These are phyloP conservation scores for Alternaria postmessia DNA, from an alignment of 2,329 filamentous ascomycete genomes.

Conservation along the genomic window DNA sequence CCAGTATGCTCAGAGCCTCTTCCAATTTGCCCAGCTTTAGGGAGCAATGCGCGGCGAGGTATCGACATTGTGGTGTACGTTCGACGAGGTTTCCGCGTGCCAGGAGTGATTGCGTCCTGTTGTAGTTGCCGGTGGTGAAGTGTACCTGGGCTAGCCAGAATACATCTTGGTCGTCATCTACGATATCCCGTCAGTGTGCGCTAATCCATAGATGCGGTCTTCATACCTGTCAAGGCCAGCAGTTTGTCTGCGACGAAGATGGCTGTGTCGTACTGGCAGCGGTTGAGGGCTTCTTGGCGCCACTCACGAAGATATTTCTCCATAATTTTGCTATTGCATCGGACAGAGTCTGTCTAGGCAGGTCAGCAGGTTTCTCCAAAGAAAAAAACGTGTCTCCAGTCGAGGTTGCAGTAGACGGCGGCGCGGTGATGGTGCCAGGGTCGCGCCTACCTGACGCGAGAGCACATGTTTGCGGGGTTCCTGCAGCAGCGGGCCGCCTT, in stretches of 20 bases:
- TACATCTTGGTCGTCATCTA: constrained; percentile 91
- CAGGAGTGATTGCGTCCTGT: constrained; percentile 85
- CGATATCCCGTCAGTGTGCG: constrained; percentile 16
- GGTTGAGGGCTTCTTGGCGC: constrained; percentile 94
- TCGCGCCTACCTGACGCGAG: constrained; percentile 30
- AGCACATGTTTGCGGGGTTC: constrained; percentile 30
- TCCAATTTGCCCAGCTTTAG: constrained; percentile 92
- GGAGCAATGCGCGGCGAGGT: constrained; percentile 91
- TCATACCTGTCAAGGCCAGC: constrained; percentile 85
- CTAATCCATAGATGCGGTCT: neutral
- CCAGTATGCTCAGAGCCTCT: constrained; percentile 84
- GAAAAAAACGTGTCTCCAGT: neutral
- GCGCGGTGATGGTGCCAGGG: constrained; percentile 10
- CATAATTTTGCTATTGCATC: constrained; percentile 63
- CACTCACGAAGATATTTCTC: constrained; percentile 92
- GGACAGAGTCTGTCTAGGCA: neutral
- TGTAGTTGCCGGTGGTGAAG: constrained; percentile 94
- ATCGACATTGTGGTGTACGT: constrained; percentile 85
- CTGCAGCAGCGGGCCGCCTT: constrained; percentile 17
- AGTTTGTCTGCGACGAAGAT: constrained; percentile 98
- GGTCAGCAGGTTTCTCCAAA: neutral
- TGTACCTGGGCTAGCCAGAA: constrained; percentile 99
- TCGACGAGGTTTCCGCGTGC: constrained; percentile 81
- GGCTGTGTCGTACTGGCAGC: constrained; percentile 94
- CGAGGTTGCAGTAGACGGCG: constrained; percentile 3